Evolutionary conservation across 2,329 filamentous ascomycete species (phyloP).

Genomic region (Paracoccidioides brasiliensis): DNA sequence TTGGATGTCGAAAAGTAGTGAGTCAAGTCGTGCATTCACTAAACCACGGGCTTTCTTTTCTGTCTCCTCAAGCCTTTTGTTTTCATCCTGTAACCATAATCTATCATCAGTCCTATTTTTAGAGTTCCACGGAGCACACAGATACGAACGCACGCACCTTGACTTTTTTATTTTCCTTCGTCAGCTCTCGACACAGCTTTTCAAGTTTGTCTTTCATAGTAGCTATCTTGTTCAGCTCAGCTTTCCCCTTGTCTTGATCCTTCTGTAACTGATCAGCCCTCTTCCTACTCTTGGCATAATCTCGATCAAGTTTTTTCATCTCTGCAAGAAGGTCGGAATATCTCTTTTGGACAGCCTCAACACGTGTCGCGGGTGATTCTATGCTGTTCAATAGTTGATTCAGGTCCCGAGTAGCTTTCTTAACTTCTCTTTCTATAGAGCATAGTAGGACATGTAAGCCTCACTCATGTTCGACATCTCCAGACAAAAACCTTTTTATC

Average conservation of each 20-base stretch:
- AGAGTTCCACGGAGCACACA: background rate
- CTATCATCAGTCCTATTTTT: conserved; percentile 7
- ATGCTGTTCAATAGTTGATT: conserved; percentile 73
- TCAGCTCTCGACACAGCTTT: conserved; percentile 86
- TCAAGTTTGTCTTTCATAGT: conserved; percentile 92
- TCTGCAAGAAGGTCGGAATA: conserved; percentile 85
- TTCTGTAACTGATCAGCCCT: conserved; percentile 89
- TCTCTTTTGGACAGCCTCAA: conserved; percentile 79
- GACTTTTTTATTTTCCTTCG: conserved; percentile 94
- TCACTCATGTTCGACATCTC: background rate
- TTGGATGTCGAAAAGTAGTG: conserved; percentile 70
- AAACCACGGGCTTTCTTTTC: conserved; percentile 71
- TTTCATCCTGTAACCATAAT: conserved; percentile 56
- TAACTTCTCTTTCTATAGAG: conserved; percentile 71
- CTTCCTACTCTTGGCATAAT: conserved; percentile 93
- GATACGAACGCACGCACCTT: conserved; percentile 49
- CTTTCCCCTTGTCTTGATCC: conserved; percentile 80
- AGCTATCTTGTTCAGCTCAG: conserved; percentile 79
- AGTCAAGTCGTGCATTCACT: conserved; percentile 73
- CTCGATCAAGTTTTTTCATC: conserved; percentile 89
- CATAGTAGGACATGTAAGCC: conserved; percentile 17
- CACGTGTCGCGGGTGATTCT: conserved; percentile 82
- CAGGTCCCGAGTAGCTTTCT: conserved; percentile 83
- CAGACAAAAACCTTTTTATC: no score
- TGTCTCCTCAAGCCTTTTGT: conserved; percentile 76